Base-by-base conservation (phyloP, 108 stramenopile species). In the Cyclotella kingstonii region DNA sequence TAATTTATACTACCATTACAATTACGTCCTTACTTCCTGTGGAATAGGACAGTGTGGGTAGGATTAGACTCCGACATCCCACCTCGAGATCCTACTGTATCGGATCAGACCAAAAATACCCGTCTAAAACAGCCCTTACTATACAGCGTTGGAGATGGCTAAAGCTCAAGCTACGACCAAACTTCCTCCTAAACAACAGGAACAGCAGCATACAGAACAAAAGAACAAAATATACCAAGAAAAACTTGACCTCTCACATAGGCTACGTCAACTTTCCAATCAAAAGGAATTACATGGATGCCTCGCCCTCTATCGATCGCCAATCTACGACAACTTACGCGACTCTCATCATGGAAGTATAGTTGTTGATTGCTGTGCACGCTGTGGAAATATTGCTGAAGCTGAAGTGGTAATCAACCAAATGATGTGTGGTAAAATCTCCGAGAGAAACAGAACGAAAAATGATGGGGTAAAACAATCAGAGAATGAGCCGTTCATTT, bases 271-370 rank as follows among this genome's bases (percentile, higher is more conserved):
- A 44, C 54, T 81, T 7, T 90, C 88, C 7, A 62, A 78, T 8
- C 79, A 79, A 25, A 93, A 93, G 69, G 63, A 78, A 26, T 70
- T 88, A 11, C 49, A 60, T n/a, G 82, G 82, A 47, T 89, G 86
- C 11, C 58, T 93, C 11, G 10, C 56, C 8, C 35, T 86, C n/a
- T 93, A 84, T 60, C 46, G 56, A 36, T 66, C 74, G 41, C 47
- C 68, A 22, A 31, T 46, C 12, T 66, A 88, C 58, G 65, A 81
- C 30, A 34, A 36, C 8, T 60, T 90, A 19, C 74, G 86, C 9
- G 92, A 93, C 65, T 75, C 52, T 3, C 87, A 90, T 54, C 92
- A 93, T 75, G 83, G 80, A 8, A 84, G 86, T 65, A 89, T 86
- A 21, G 70, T 87, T n/a, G 61, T 93, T 0, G 92, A 93, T 52